These are phyloP conservation scores for Venturia oleaginea DNA, from an alignment of 2,329 filamentous ascomycete species.

Conservation along the genomic window DNA sequence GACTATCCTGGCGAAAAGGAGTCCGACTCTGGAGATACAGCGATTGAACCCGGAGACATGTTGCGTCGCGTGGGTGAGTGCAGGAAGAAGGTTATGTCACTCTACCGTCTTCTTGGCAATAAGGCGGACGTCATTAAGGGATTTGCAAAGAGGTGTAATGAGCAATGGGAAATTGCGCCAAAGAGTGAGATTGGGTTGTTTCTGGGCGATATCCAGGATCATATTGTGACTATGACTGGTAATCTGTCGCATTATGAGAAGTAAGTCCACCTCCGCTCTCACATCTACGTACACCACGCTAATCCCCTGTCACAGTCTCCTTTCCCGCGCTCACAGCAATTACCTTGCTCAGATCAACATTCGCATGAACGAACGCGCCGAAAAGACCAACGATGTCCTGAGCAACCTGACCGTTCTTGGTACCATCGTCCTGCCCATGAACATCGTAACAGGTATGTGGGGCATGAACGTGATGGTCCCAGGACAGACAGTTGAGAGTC, in stretches of 20 bases:
- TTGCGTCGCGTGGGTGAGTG: slow-evolving; percentile 85
- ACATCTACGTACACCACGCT: neutral
- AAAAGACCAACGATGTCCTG: slow-evolving; percentile 89
- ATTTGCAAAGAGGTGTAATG: slow-evolving; percentile 95
- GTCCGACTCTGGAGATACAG: slow-evolving; percentile 21
- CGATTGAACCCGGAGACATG: slow-evolving; percentile 62
- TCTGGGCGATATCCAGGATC: slow-evolving; percentile 95
- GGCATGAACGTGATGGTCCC: slow-evolving; percentile 98
- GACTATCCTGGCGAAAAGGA: slow-evolving; percentile 17
- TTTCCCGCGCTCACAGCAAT: slow-evolving; percentile 86
- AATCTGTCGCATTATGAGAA: slow-evolving; percentile 95
- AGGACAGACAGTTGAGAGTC: slow-evolving; percentile 66
- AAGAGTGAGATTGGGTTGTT: slow-evolving; percentile 95
- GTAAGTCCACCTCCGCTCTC: slow-evolving; percentile 41
- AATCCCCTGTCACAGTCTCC: slow-evolving; percentile 48
- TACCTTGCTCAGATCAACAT: slow-evolving; percentile 99
- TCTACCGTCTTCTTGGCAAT: slow-evolving; percentile 87
- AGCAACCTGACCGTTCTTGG: slow-evolving; percentile 92
- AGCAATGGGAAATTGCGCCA: slow-evolving; percentile 94
- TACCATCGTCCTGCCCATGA: slow-evolving; percentile 97
- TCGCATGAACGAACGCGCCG: slow-evolving; percentile 94
- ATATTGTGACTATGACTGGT: slow-evolving; percentile 97
- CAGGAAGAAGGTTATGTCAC: slow-evolving; percentile 92
- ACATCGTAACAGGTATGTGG: slow-evolving; percentile 97
- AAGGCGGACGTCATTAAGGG: slow-evolving; percentile 99